Percentiles rank a stretch among this genome's conserved stretches.
phyloP scores from a whole-genome alignment of 1,139 yeast species.

The Yamadazyma buinensis region DNA sequence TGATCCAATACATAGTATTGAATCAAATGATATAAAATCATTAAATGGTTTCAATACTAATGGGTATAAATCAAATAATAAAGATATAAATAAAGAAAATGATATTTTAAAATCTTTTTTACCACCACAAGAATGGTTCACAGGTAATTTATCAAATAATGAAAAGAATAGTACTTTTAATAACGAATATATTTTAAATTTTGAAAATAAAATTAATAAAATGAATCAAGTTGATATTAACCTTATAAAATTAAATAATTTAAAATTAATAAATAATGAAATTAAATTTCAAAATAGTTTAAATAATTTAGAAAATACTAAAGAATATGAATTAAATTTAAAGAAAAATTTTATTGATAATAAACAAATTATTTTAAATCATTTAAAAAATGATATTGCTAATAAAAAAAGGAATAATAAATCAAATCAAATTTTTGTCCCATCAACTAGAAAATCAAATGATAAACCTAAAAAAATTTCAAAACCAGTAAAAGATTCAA shows the following conservation, averaged over 20 bases:
- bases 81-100: conserved; percentile 1
- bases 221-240: conserved; percentile 28
- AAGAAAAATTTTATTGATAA: conserved; percentile 27
- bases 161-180: conserved; percentile 2
- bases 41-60: no score
- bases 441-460: conserved; percentile 1
- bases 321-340: conserved; percentile 35
- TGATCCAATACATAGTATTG: no score
- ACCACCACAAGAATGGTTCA: no score
- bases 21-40: no score
- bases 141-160: no score
- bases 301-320: conserved; percentile 10
- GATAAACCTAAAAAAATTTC: not conserved
- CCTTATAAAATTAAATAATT: conserved; percentile 13
- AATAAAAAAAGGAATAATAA: no score
- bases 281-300: not conserved
- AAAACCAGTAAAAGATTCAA: not conserved
- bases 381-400: conserved; percentile 2
- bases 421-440: not conserved
- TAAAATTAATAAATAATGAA: conserved; percentile 21
- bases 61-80: no score
- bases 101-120: conserved; percentile 4
- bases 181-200: conserved; percentile 12
- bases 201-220: conserved; percentile 25
- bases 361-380: conserved; percentile 9